Base-by-base conservation (phyloP, 306 rosid species). In the Medicago arabica region DNA sequence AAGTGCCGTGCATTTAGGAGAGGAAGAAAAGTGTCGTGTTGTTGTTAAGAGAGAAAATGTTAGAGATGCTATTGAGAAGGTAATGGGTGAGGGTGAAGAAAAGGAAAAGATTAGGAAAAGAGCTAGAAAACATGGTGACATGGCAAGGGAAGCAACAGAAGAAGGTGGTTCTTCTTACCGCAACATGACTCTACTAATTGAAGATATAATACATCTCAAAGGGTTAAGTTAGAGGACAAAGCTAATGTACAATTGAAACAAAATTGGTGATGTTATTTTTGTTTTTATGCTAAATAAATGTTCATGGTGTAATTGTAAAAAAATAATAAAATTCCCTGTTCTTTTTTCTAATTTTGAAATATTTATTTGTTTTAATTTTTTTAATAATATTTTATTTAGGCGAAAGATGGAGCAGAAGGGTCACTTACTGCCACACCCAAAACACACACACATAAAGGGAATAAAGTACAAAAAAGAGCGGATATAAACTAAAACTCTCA, bases 111-210 rank as follows among this genome's bases (percentile, higher is more conserved):
- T 78, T 9, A 84, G 84, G 39, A 70, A 71, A 51, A 82, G 69
- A 43, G 86, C 77, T 2, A 72, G 63, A 51, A 74, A 53, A 40
- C 61, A 67, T 15, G 83, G 13, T 1, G 71, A 75, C 9, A 49
- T 64, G 64, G 88, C 88, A 12, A 78, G 31, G 60, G 71, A 18
- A 7, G 82, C 92, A 2, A 16, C 74, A 4, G 75, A 79, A 31
- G 80, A 74, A 17, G 85, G 83, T 57, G 88, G 92, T 0, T 88
- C 88, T 69, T 88, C 92, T 49, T 67, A 81, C 19, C 6, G 7
- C 14, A 76, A 81, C n/a, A 49, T 88, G 65, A 72, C 74, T 2
- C 47, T 12, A 13, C 39, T 87, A 8, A 68, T 79, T 16, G 62
- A 87, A 69, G 83, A 82, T 68, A 73, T 72, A 43, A 40, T 62